Conservation (phyloP, 1,284 basidiomycete genomes). For the Ganoderma lingzhi region DNA sequence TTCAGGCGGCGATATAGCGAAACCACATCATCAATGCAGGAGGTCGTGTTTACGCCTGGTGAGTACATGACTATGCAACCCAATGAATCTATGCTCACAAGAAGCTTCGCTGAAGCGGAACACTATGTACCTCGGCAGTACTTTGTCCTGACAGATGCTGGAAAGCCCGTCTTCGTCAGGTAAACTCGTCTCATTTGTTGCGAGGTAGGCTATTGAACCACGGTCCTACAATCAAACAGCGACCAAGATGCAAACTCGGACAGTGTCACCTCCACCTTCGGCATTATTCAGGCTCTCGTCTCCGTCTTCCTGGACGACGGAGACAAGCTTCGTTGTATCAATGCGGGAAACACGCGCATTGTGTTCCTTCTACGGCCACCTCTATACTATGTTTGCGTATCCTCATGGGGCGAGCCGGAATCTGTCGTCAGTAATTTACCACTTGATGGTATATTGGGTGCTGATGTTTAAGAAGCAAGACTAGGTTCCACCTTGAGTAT, state of each 20-base stretch:
- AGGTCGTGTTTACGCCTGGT: slow-evolving; percentile 41
- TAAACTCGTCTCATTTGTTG: slow-evolving; percentile 41
- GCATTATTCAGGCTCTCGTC: slow-evolving; percentile 94
- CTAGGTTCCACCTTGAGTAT: slow-evolving; percentile 93
- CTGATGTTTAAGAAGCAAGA: slow-evolving; percentile 72
- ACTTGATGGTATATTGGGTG: slow-evolving; percentile 7
- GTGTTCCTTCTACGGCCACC: slow-evolving; percentile 88
- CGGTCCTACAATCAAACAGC: slow-evolving; percentile 15
- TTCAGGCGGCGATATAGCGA: slow-evolving; percentile 34
- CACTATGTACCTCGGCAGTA: slow-evolving; percentile 79
- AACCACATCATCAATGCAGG: slow-evolving; percentile 38
- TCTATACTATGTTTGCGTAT: slow-evolving; percentile 91
- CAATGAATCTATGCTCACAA: neutral
- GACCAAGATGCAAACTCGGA: slow-evolving; percentile 60
- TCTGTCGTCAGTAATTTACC: slow-evolving; percentile 76
- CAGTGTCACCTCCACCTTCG: slow-evolving; percentile 83
- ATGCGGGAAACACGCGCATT: slow-evolving; percentile 80
- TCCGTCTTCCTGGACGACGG: slow-evolving; percentile 90
- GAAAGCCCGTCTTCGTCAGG: slow-evolving; percentile 93
- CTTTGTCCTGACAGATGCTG: slow-evolving; percentile 93
- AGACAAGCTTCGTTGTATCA: slow-evolving; percentile 84
- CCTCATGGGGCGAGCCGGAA: slow-evolving; percentile 93
- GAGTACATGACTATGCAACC: neutral
- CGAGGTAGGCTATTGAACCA: neutral
- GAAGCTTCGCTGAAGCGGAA: slow-evolving; percentile 38